Percentiles rank a stretch among this genome's conserved stretches.
Conservation (phyloP, 192 early-diverging fungal species). For the Umbelopsis sp. region DNA sequence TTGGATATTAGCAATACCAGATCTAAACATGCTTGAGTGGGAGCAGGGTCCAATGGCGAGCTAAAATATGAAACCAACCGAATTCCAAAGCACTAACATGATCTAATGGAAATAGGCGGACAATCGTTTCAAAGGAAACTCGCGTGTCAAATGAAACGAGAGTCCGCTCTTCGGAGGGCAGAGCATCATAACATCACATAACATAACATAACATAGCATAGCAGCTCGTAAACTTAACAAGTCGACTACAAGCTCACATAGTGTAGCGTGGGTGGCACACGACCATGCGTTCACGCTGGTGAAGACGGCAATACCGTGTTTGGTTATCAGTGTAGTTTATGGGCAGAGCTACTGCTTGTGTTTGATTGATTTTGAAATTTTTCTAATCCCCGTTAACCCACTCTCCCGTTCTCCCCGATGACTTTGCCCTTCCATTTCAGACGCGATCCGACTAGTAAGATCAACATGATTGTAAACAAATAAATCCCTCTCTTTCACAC, state of each 20-base stretch:
- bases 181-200: too few species aligned
- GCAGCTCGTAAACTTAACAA: too few species aligned
- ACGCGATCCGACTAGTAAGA: neutral
- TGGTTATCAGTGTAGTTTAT: too few species aligned
- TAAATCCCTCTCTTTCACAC: neutral
- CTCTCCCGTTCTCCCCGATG: neutral
- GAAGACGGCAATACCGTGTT: too few species aligned
- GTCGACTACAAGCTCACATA: neutral
- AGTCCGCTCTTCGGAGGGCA: neutral
- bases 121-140: neutral
- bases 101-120: too few species aligned
- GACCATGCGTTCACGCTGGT: neutral
- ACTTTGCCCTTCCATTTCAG: slow-evolving; percentile 5
- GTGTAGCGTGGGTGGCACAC: slow-evolving; percentile 5
- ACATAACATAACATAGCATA: too few species aligned
- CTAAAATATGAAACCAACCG: neutral
- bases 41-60: neutral
- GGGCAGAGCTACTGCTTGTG: too few species aligned
- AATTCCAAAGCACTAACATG: neutral
- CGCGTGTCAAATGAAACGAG: neutral
- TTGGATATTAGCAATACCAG: too few species aligned
- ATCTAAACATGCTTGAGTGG: too few species aligned
- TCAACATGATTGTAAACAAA: slow-evolving; percentile 1
- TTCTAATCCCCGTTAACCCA: neutral
- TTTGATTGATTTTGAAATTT: neutral